phyloP scores from a whole-genome alignment of 768 basidiomycete genomes.

The Lentinus tigrinus region DNA sequence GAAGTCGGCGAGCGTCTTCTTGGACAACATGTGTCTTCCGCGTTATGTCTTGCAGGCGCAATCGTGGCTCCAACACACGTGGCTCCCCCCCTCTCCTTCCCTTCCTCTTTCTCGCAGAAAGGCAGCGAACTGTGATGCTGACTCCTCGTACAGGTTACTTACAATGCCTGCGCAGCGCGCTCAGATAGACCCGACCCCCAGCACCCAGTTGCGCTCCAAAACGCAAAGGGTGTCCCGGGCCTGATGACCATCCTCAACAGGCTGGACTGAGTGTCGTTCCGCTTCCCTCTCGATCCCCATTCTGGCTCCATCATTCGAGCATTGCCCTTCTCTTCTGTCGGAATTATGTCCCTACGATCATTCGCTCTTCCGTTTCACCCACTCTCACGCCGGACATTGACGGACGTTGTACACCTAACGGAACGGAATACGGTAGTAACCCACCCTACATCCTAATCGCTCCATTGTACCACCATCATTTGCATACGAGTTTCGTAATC shows the following conservation, averaged over 20 bases:
- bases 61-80: too few relatives aligned
- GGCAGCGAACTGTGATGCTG: background rate
- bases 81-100: background rate
- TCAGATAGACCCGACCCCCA: slow-evolving; percentile 54
- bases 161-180: slow-evolving; percentile 58
- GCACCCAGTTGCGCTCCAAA: slow-evolving; percentile 60
- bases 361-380: background rate
- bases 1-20: background rate
- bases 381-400: background rate
- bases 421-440: background rate
- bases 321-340: background rate
- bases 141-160: slow-evolving; percentile 48
- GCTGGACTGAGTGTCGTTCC: slow-evolving; percentile 10
- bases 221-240: slow-evolving; percentile 62
- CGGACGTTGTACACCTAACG: background rate
- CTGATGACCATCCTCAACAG: slow-evolving; percentile 71
- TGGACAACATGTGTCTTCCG: too few relatives aligned
- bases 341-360: background rate
- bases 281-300: background rate
- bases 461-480: background rate
- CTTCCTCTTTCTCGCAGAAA: background rate
- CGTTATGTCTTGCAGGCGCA: too few relatives aligned
- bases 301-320: background rate
- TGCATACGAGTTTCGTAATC: background rate
- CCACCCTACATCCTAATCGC: background rate